These are phyloP conservation scores for Pleurozium schreberi DNA, from an alignment of 225 moss, liverwort and hornwort species.

Conservation along the genomic window DNA sequence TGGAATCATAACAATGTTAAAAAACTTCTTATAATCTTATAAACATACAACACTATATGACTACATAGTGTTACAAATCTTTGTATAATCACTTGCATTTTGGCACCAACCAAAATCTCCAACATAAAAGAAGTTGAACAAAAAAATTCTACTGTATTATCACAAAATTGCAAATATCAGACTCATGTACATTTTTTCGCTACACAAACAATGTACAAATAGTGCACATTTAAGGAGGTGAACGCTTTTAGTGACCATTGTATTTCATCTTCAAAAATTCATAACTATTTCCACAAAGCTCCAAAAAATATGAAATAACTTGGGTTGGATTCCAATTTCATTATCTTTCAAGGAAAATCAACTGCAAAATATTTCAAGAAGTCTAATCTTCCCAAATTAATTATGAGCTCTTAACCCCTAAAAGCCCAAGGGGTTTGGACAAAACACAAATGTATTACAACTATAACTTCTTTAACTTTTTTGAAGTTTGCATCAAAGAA, in stretches of 20 bases:
- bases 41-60: background rate
- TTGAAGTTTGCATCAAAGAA: no score
- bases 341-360: background rate
- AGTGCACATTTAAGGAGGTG: background rate
- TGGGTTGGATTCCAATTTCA: background rate
- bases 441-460: no score
- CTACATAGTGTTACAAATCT: background rate
- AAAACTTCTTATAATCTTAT: background rate
- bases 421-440: no score
- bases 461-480: no score
- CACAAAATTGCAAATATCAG: background rate
- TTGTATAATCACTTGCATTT: background rate
- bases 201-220: background rate
- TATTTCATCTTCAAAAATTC: rapidly evolving
- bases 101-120: rapidly evolving
- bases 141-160: background rate
- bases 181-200: background rate
- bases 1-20: background rate
- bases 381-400: background rate
- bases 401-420: no score
- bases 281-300: background rate
- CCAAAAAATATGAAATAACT: background rate
- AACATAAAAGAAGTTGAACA: rapidly evolving
- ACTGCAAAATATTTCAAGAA: background rate
- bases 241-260: rapidly evolving